Evolutionary conservation across 2,329 filamentous ascomycete species (phyloP), one percentile per base, ranked within the genome.

Genomic region (Cladosporium oxysporum): DNA sequence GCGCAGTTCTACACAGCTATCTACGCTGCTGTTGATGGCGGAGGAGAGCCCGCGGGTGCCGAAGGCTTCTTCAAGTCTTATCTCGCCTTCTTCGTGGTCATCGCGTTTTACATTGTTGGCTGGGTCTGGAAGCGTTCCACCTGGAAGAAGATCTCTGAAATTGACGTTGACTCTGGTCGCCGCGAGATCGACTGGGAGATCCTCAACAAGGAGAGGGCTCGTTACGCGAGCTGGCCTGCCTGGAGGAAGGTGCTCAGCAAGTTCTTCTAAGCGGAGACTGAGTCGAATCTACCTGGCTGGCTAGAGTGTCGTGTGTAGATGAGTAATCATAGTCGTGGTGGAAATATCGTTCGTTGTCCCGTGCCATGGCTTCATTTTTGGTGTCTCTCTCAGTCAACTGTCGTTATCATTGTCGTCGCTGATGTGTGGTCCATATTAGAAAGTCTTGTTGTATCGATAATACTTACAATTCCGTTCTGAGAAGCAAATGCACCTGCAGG

Each of bases 141-240:
- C 21, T 90, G 86, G 85, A 80, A 88, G 63, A 82, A 75, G 28
- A 75, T 85, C 2, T 77, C 81, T 31, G 78, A 90, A 70, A 90
- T 91, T 66, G 88, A 91, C 70, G 83, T 91, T 63, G 88, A 91
- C 73, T 84, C 83, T 31, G 88, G 88, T 68, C 84, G 88, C 47
- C 83, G 88, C 66, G 83, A 87, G 76, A 82, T 89, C 60, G 84
- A 91, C 74, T 90, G 86, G 86, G 87, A 89, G 12, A 79, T 79
- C 49, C 88, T 89, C 77, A 84, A 88, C 74, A 82, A 79, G 44
- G 80, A 84, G 71, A 81, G 83, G 33, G 83, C 80, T 44, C 75
- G 81, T 75, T 75, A 86, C 23, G 83, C 83, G 18, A 72, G 77
- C 3, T 83, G 80, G 81, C 86, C 86, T 1, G 75, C 78, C 14